Base-by-base conservation (phyloP, 163 green algal genomes). In the Chlorella variabilis region DNA sequence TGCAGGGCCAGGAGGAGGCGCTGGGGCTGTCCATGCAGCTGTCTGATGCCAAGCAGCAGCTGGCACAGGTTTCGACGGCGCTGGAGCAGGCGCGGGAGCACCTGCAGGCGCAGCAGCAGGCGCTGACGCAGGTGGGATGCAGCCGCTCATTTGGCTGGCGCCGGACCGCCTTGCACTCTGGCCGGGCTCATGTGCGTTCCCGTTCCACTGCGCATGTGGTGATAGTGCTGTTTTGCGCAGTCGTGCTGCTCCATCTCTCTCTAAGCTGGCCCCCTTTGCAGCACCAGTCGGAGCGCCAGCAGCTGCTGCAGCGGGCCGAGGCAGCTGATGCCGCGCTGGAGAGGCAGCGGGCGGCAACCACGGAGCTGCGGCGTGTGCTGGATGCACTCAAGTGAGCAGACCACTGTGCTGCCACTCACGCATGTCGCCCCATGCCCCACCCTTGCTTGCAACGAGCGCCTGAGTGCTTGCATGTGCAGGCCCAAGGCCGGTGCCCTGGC, bases 1-100 rank as follows among this genome's bases (percentile, higher is more conserved):
- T 71, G 77, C 77, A 83, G 48, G 76, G 67, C 29, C 77, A 87
- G 67, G 67, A 85, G 34, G 83, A 87, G 69, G 77, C 76, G 34
- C 34, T 77, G 31, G 51, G 7, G n/a, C 45, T 85, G 45, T 76
- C 77, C 1, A 33, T 56, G 39, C 69, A 85, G 70, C 71, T 87
- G 34, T 76, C 77, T 33, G 77, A 85, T 34, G 29, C 67, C 9
- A 29, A 75, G 34, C 68, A 81, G 67, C 61, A 85, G 65, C 29
- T 59, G 36, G 77, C 68, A 18, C 61, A 83, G 31, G 62, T 87
- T 42, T 23, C 77, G 18, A 31, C 33, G 2, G 83, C 83, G 4
- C 70, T 87, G 36, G 34, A 74, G 68, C 51, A 76, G 27, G 83
- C 83, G 3, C 39, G 68, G 38, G 29, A 63, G 39, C 76, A 84